phyloP scores from a whole-genome alignment of 169 alveolate genomes.

The Cryptosporidium bovis region DNA sequence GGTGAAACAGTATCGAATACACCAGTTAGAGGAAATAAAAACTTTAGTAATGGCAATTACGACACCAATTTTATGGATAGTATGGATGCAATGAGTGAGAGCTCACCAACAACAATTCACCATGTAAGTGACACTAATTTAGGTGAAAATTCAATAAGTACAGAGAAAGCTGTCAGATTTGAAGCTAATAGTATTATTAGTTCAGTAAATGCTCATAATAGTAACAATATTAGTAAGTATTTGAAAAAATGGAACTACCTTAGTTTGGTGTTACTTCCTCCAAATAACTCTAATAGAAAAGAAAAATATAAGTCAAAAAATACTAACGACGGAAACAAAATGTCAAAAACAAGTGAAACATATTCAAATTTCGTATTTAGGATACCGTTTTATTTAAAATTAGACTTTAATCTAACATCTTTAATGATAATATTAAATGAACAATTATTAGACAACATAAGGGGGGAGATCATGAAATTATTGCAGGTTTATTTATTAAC shows the following conservation, averaged over 20 bases:
- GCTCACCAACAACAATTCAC: constrained; percentile 41
- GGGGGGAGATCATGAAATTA: constrained; percentile 53
- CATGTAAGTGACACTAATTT: constrained; percentile 11
- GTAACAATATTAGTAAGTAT: constrained; percentile 6
- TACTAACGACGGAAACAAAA: neutral
- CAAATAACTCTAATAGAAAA: neutral
- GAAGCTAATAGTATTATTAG: neutral
- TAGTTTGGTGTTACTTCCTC: constrained; percentile 60
- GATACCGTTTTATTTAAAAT: constrained; percentile 59
- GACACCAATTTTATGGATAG: neutral
- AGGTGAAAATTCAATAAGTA: neutral
- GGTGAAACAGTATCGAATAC: neutral
- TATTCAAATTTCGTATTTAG: constrained; percentile 23
- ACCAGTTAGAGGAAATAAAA: constrained; percentile 13
- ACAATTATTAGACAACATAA: constrained; percentile 46
- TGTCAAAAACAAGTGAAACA: constrained; percentile 2
- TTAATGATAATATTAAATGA: constrained; percentile 31
- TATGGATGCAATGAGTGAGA: constrained; percentile 13
- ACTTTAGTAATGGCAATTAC: too few species aligned
- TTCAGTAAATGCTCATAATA: neutral
- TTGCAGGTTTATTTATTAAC: constrained; percentile 50
- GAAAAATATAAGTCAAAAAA: neutral
- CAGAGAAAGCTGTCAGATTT: neutral
- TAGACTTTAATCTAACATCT: constrained; percentile 27
- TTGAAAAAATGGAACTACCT: constrained; percentile 62